phyloP scores from a whole-genome alignment of 257 asterid genomes.

The Solanum corneliomulleri region DNA sequence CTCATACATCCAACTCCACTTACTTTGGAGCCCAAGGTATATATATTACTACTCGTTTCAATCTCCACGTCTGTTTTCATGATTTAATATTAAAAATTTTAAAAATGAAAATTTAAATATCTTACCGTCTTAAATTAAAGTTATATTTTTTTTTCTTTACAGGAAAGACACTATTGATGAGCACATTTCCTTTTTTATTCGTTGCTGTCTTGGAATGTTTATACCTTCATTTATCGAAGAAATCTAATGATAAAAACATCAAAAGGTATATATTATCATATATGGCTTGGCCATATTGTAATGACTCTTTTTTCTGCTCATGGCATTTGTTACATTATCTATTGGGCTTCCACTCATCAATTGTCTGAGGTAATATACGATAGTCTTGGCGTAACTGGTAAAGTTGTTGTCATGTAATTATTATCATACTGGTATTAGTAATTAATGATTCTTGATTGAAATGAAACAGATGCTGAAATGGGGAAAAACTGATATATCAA shows the following conservation, averaged over 20 bases:
- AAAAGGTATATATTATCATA: slow-evolving; percentile 57
- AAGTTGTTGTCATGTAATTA: background rate
- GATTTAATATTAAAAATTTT: no score
- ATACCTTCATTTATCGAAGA: slow-evolving; percentile 50
- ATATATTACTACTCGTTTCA: no score
- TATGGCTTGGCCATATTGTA: slow-evolving; percentile 74
- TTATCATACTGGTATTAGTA: background rate
- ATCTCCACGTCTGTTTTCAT: no score
- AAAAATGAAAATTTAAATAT: no score
- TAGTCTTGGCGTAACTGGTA: no score
- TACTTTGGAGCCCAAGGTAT: slow-evolving; percentile 75
- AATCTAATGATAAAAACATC: background rate
- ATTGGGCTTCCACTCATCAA: slow-evolving; percentile 43
- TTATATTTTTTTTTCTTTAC: background rate
- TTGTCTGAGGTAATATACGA: slow-evolving; percentile 28
- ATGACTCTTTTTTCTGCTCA: slow-evolving; percentile 67
- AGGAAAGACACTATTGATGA: slow-evolving; percentile 47
- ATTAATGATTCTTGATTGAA: background rate
- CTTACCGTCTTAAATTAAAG: no score
- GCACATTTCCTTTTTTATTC: slow-evolving; percentile 43
- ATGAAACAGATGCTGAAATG: slow-evolving; percentile 51
- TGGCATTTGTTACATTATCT: slow-evolving; percentile 40
- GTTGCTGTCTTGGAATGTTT: slow-evolving; percentile 63
- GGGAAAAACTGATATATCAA: slow-evolving; percentile 47
- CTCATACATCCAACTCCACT: slow-evolving; percentile 33